phyloP scores from a whole-genome alignment of 2,329 filamentous ascomycete species.

The Botrytis medusae region DNA sequence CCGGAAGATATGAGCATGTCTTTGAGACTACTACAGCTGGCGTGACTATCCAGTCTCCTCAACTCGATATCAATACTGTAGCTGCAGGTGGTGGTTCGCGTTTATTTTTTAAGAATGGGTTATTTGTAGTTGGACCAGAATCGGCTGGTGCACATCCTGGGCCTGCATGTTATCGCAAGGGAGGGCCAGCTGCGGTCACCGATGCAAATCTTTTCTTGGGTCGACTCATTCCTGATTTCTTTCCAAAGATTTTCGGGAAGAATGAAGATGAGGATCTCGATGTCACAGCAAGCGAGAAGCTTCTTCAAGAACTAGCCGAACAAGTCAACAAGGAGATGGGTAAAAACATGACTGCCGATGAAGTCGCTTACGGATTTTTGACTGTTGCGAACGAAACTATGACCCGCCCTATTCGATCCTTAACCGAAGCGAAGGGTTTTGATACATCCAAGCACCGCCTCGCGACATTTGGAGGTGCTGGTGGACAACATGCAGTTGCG shows the following conservation, averaged over 20 bases:
- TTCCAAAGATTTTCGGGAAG: constrained; percentile 92
- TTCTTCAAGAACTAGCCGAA: constrained; percentile 73
- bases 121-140: constrained; percentile 70
- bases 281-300: constrained; percentile 68
- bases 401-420: constrained; percentile 83
- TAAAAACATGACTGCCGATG: constrained; percentile 72
- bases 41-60: constrained; percentile 74
- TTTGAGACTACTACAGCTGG: constrained; percentile 79
- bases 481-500: constrained; percentile 88
- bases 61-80: constrained; percentile 75
- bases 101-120: constrained; percentile 66
- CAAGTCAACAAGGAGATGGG: constrained; percentile 76
- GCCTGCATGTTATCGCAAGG: constrained; percentile 86
- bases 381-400: constrained; percentile 90
- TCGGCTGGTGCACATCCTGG: constrained; percentile 71
- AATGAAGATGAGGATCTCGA: constrained; percentile 83
- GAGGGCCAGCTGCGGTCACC: constrained; percentile 83
- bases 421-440: constrained; percentile 90
- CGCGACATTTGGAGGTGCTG: constrained; percentile 88
- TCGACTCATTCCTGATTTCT: constrained; percentile 83
- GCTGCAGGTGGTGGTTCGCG: constrained; percentile 48
- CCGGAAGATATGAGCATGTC: constrained; percentile 67
- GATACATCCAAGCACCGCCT: constrained; percentile 89
- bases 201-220: constrained; percentile 88
- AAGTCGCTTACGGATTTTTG: constrained; percentile 86